These are phyloP conservation scores for Cadophora sp. DNA, from an alignment of 2,329 filamentous ascomycete species.

Conservation along the genomic window DNA sequence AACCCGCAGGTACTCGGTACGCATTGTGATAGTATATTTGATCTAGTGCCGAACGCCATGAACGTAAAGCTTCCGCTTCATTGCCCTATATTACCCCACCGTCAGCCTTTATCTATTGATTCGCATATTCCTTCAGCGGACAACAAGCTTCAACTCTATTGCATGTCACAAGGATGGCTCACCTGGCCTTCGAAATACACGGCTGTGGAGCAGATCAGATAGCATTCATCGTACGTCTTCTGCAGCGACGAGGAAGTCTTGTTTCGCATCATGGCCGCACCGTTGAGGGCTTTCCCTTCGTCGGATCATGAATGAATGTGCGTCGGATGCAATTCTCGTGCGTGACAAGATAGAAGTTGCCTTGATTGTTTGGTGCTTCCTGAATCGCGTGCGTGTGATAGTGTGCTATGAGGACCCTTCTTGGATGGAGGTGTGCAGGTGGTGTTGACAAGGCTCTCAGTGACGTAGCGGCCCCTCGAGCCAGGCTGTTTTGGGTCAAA, in stretches of 20 bases:
- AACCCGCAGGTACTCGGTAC: slow-evolving; percentile 72
- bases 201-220: slow-evolving; percentile 91
- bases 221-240: slow-evolving; percentile 97
- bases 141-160: neutral
- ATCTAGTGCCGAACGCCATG: slow-evolving; percentile 88
- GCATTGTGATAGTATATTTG: slow-evolving; percentile 88
- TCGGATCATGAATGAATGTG: slow-evolving; percentile 26
- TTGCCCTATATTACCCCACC: slow-evolving; percentile 68
- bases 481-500: slow-evolving; percentile 14
- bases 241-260: slow-evolving; percentile 78
- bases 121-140: neutral
- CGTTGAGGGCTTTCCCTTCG: slow-evolving; percentile 16
- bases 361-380: neutral
- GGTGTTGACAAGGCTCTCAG: slow-evolving; percentile 10
- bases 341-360: neutral
- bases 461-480: slow-evolving; percentile 16
- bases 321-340: neutral
- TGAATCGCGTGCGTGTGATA: slow-evolving; percentile 15
- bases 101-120: slow-evolving; percentile 1
- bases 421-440: neutral
- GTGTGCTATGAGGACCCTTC: slow-evolving; percentile 1
- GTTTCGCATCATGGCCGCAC: slow-evolving; percentile 53
- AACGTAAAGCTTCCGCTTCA: slow-evolving; percentile 86
- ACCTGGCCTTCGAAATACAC: slow-evolving; percentile 97
- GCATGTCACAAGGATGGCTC: slow-evolving; percentile 35